Conservation (phyloP, 768 basidiomycete genomes). For the Termitomyces titanicus region DNA sequence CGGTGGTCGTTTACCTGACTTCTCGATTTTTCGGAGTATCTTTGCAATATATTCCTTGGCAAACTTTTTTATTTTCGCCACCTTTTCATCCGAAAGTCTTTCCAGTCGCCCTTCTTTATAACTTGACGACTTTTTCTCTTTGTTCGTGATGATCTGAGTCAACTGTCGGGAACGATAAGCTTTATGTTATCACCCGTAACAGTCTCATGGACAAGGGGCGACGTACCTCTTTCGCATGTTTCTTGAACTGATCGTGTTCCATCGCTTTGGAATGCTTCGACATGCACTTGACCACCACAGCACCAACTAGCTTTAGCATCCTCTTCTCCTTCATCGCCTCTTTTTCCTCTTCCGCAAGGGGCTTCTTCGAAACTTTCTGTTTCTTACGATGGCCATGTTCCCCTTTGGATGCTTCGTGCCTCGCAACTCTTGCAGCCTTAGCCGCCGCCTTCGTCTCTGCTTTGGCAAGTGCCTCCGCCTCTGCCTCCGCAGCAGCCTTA, state of each 20-base stretch:
- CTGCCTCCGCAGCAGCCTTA: slow-evolving; percentile 27
- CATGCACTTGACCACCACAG: slow-evolving; percentile 91
- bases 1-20: slow-evolving; percentile 32
- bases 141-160: slow-evolving; percentile 83
- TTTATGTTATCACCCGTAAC: not conserved
- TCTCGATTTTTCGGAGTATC: slow-evolving; percentile 65
- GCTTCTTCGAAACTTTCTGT: slow-evolving; percentile 37
- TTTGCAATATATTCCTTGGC: slow-evolving; percentile 88
- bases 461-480: slow-evolving; percentile 27
- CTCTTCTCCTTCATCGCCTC: slow-evolving; percentile 78
- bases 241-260: slow-evolving; percentile 84
- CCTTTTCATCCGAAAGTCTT: slow-evolving; percentile 80
- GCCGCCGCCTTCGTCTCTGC: slow-evolving; percentile 22
- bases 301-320: slow-evolving; percentile 77
- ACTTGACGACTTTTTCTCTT: slow-evolving; percentile 88
- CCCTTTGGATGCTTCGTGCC: slow-evolving; percentile 8
- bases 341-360: slow-evolving; percentile 50
- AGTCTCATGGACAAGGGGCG: not conserved
- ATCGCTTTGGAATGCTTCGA: slow-evolving; percentile 79
- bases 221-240: slow-evolving; percentile 89
- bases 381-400: slow-evolving; percentile 29
- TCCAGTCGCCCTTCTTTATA: slow-evolving; percentile 77
- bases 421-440: slow-evolving; percentile 20
- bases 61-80: slow-evolving; percentile 87
- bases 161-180: slow-evolving; percentile 42